Evolutionary conservation across 495 filamentous ascomycete species (phyloP).

Genomic region (Penicillium cinerascens): DNA sequence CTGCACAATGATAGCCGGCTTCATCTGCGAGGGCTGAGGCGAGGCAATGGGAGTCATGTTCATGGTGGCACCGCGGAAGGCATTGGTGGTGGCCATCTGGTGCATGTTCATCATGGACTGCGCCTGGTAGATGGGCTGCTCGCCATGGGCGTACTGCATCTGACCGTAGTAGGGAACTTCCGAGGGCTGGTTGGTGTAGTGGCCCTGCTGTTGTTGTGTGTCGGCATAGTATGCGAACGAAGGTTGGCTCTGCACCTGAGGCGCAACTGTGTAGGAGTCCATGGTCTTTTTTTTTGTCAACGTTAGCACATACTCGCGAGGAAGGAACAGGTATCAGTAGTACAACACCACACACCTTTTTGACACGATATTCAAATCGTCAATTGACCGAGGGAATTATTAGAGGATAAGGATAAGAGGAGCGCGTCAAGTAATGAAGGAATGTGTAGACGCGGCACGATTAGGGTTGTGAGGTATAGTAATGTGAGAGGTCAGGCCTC

Average conservation of each 20-base stretch:
- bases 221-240: constrained; percentile 93
- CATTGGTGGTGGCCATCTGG: constrained; percentile 61
- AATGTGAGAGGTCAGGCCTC: neutral
- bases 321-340: neutral
- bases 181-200: constrained; percentile 73
- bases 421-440: constrained; percentile 7
- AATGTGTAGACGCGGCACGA: constrained; percentile 27
- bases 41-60: constrained; percentile 74
- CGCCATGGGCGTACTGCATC: constrained; percentile 39
- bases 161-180: constrained; percentile 47
- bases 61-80: constrained; percentile 49
- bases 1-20: constrained; percentile 68
- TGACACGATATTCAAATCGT: neutral
- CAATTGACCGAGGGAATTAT: constrained; percentile 1
- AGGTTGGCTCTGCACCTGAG: constrained; percentile 63
- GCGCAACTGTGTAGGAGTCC: constrained; percentile 54
- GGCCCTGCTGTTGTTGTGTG: constrained; percentile 70
- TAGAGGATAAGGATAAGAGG: neutral
- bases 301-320: neutral
- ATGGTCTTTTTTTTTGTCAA: constrained; percentile 31
- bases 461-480: constrained; percentile 7
- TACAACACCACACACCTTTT: neutral
- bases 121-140: constrained; percentile 36
- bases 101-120: constrained; percentile 68
- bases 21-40: constrained; percentile 71